Conservation (phyloP, 139 green algal species). For the Diplosphaera chodatii region DNA sequence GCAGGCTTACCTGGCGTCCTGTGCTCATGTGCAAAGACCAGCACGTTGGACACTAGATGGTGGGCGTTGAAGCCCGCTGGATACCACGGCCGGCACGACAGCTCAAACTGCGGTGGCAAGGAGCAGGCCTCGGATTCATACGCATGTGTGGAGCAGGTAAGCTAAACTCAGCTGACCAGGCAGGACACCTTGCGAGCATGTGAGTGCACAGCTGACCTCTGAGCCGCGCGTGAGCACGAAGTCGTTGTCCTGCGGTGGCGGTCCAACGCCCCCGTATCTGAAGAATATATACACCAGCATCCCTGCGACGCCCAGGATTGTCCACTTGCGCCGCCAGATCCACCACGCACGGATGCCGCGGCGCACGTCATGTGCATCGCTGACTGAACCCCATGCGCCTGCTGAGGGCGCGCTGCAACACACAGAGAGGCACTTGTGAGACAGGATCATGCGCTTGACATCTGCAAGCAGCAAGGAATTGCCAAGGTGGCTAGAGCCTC, state of each 20-base stretch:
- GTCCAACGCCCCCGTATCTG: neutral
- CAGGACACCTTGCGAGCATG: too few species aligned
- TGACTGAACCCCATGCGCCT: neutral
- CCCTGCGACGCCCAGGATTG: neutral
- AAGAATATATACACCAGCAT: neutral
- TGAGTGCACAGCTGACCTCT: neutral
- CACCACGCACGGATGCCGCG: neutral
- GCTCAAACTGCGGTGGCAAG: conserved; percentile 32
- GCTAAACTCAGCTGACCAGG: too few species aligned
- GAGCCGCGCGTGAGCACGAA: neutral
- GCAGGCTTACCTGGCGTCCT: conserved; percentile 6
- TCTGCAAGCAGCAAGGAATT: too few species aligned
- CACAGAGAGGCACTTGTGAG: too few species aligned
- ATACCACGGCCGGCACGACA: conserved; percentile 51
- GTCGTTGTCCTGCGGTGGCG: neutral
- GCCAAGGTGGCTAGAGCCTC: too few species aligned
- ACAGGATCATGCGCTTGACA: too few species aligned
- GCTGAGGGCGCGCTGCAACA: neutral
- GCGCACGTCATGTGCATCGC: neutral
- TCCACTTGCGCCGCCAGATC: neutral
- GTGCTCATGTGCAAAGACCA: conserved; percentile 17
- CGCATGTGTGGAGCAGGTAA: too few species aligned
- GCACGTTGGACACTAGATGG: conserved; percentile 23
- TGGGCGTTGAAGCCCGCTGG: conserved; percentile 55
- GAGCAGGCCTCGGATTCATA: too few species aligned